These are phyloP conservation scores for Gymnopilus junonius DNA, from an alignment of 768 basidiomycete species.

Conservation along the genomic window DNA sequence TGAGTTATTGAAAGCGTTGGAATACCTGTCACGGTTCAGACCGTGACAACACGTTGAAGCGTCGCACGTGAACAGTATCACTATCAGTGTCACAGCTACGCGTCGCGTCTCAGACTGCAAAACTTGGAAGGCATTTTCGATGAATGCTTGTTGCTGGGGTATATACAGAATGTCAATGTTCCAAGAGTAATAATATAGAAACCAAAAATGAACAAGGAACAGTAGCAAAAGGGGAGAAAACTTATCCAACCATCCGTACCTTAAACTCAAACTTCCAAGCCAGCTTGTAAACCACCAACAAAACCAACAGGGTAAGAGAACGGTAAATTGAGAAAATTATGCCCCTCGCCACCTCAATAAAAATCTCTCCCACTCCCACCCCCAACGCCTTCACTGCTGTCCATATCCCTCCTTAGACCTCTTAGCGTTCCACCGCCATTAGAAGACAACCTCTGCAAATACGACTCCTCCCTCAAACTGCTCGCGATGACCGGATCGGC, in stretches of 20 bases:
- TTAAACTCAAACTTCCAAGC: not conserved
- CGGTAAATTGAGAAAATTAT: not conserved
- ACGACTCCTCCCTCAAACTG: constrained; percentile 42
- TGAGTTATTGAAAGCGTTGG: no score
- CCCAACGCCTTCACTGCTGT: not conserved
- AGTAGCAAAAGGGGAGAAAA: not conserved
- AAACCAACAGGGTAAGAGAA: not conserved
- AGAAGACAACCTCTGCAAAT: constrained; percentile 24
- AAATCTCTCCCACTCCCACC: constrained; percentile 18
- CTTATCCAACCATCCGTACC: not conserved
- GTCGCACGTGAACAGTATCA: not conserved
- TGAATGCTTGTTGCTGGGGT: not conserved
- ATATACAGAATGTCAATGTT: constrained; percentile 1
- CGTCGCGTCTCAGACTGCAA: not conserved
- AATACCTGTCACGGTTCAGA: no score
- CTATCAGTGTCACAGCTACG: not conserved
- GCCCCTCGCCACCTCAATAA: constrained; percentile 19
- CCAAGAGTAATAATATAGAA: not conserved
- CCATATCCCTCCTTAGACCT: not conserved
- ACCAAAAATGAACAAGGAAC: not conserved
- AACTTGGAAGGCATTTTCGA: no score
- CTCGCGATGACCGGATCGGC: constrained; percentile 36
- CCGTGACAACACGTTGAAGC: not conserved
- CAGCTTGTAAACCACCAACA: not conserved
- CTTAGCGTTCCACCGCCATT: not conserved